Base-by-base conservation (phyloP, 2,329 filamentous ascomycete species). In the Trichoderma harzianum region DNA sequence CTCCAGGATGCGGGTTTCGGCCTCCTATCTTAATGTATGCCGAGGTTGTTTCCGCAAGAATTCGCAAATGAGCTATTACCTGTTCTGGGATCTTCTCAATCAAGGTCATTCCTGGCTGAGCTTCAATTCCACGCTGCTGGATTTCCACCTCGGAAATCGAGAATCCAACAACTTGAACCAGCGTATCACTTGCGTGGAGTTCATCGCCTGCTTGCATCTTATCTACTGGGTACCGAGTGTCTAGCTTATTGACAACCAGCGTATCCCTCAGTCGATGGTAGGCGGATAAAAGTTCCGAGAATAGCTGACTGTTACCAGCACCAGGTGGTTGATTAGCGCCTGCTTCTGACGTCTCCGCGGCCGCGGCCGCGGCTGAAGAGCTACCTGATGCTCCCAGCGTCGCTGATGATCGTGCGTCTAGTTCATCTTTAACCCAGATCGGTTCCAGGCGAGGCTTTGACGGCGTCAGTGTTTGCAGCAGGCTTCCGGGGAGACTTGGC, bases 71-170 rank as follows among this genome's bases (percentile, higher is more conserved):
- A 2, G 93, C 96, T 72, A 99, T 84, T 1, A 89, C 88, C 79
- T 97, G 91, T 71, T 95, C 92, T 0, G 96, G 91, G 66, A 98
- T 92, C 77, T 91, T 94, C 75, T 95, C 92, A 24, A 98, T 82
- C 60, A 98, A 83, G 6, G 92, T 95, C 80, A 90, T 86, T 69
- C 93, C 91, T 61, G 89, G 87, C 74, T 92, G 89, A 26, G 90
- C 90, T 76, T 93, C 92, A 4, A 94, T 86, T 7, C 96, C 96
- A 76, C 96, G 92, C 79, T 98, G 94, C 74, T 95, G 91, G 75
- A 98, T 97, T 82, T 99, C 96, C 5, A 93, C 90, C 0, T 94
- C 91, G 10, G 94, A 91, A 72, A 99, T 94, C 0, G 95, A 95
- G 79, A 91, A 94, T 2, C 93, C 95, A 16, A 98, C 89, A 2